These are phyloP conservation scores for Nicotiana sylvestris DNA, from an alignment of 257 asterid genomes.

Conservation along the genomic window DNA sequence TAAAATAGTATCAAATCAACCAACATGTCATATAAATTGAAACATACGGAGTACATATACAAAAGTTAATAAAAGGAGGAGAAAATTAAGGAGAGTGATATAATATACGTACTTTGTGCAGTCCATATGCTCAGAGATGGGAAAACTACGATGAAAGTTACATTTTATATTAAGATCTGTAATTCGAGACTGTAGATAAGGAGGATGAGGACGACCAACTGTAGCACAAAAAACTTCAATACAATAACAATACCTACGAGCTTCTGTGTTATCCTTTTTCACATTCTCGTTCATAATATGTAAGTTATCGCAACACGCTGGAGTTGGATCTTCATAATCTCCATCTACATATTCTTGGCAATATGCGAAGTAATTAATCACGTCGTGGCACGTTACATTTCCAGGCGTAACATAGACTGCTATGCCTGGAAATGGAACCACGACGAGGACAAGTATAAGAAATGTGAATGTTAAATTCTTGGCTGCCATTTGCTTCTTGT, in stretches of 20 bases:
- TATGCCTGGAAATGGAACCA: background rate
- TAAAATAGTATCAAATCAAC: no score
- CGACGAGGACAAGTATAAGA: background rate
- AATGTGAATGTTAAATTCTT: background rate
- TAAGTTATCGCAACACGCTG: background rate
- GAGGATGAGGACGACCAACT: background rate
- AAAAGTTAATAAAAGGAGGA: background rate
- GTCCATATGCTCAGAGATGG: slow-evolving; percentile 21
- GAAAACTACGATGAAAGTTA: slow-evolving; percentile 15
- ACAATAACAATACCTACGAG: background rate
- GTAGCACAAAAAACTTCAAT: background rate
- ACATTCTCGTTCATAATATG: background rate
- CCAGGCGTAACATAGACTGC: background rate
- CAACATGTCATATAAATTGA: background rate
- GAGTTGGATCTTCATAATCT: background rate
- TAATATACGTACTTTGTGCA: slow-evolving; percentile 1
- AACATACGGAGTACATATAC: background rate
- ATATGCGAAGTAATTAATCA: background rate
- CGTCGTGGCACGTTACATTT: background rate
- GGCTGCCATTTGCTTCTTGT: background rate
- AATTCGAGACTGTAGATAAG: background rate
- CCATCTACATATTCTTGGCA: background rate
- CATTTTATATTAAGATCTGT: background rate
- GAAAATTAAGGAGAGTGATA: background rate
- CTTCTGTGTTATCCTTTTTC: background rate